Conservation (phyloP, 495 filamentous ascomycete genomes). For the Penicillium pancosmium region DNA sequence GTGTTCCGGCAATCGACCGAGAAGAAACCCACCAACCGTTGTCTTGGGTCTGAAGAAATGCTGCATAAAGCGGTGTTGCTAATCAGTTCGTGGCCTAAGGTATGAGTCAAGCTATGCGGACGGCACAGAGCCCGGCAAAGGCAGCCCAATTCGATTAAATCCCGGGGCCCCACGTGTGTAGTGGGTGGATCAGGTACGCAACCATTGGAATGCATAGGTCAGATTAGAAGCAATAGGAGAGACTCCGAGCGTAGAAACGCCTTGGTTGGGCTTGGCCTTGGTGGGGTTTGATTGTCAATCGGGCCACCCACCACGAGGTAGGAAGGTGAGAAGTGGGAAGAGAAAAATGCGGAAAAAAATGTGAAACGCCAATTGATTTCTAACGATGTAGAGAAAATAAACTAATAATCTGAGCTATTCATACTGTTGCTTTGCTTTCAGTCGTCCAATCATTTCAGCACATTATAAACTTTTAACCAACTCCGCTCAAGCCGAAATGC, state of each 20-base stretch:
- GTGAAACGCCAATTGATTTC: conserved; percentile 15
- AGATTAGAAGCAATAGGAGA: conserved; percentile 8
- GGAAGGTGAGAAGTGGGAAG: conserved; percentile 1
- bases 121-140: conserved; percentile 3
- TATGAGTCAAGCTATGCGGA: conserved; percentile 21
- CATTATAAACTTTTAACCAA: conserved; percentile 14
- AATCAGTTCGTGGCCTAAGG: conserved; percentile 7
- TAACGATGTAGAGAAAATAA: conserved; percentile 10
- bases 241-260: not conserved
- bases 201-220: conserved; percentile 5
- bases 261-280: conserved; percentile 6
- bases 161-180: conserved; percentile 18
- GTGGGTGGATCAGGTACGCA: conserved; percentile 15
- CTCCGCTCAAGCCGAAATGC: conserved; percentile 5
- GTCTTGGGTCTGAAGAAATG: not conserved
- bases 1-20: conserved; percentile 15
- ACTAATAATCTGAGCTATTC: conserved; percentile 4
- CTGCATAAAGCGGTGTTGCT: no score
- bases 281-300: conserved; percentile 21
- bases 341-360: not conserved
- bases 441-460: conserved; percentile 3
- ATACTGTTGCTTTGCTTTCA: conserved; percentile 11
- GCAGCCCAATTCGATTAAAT: conserved; percentile 1
- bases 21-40: not conserved
- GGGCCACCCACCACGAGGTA: conserved; percentile 23